Evolutionary conservation across 2,329 filamentous ascomycete species (phyloP).

Genomic region (Pyrenochaeta sp.): DNA sequence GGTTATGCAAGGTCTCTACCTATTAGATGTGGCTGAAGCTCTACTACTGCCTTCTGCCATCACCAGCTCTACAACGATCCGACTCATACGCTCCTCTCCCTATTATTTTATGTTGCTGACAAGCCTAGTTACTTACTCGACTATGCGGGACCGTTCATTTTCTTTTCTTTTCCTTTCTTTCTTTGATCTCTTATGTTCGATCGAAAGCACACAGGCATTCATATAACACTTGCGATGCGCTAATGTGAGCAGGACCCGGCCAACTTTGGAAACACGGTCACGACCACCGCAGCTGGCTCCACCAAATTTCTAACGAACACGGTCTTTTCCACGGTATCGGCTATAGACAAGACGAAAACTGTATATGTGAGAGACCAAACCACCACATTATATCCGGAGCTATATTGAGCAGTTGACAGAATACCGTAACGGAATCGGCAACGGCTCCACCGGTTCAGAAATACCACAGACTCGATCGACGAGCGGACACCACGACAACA

Average conservation of each 20-base stretch:
- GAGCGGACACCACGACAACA: not conserved
- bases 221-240: slow-evolving; percentile 1
- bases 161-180: not conserved
- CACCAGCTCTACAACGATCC: not conserved
- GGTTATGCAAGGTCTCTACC: not conserved
- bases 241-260: not conserved
- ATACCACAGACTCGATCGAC: not conserved
- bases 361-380: not conserved
- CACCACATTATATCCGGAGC: not conserved
- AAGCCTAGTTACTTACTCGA: not conserved
- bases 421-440: not conserved
- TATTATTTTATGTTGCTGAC: not conserved
- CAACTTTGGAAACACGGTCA: not conserved
- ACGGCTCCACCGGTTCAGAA: not conserved
- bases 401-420: not conserved
- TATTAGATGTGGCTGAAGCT: not conserved
- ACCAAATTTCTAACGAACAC: not conserved
- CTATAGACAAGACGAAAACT: not conserved
- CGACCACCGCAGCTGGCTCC: not conserved
- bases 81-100: not conserved
- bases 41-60: not conserved
- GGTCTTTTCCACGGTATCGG: not conserved
- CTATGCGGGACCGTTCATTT: not conserved
- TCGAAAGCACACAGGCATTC: not conserved
- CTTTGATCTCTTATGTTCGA: not conserved